phyloP scores from a whole-genome alignment of 495 filamentous ascomycete species.

The Copromyces sp. region DNA sequence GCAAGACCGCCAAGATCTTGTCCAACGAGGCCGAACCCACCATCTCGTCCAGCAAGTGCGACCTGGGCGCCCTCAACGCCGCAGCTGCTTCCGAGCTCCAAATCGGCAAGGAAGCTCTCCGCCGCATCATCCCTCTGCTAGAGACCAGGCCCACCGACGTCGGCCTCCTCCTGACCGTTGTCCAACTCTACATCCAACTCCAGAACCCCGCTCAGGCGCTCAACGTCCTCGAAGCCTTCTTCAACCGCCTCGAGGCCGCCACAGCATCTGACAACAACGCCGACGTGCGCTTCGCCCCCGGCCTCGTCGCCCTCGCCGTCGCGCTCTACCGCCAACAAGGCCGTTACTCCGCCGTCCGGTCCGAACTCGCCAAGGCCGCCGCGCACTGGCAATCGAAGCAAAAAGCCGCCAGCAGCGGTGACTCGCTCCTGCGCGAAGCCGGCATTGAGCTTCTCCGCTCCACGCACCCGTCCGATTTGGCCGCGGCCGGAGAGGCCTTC shows the following conservation, averaged over 20 bases:
- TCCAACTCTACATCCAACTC: slow-evolving; percentile 70
- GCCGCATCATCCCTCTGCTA: slow-evolving; percentile 60
- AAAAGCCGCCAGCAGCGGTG: slow-evolving; percentile 32
- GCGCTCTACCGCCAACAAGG: slow-evolving; percentile 71
- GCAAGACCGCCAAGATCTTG: slow-evolving; percentile 52
- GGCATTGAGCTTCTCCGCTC: slow-evolving; percentile 72
- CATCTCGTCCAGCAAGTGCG: slow-evolving; percentile 47
- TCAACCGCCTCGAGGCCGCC: slow-evolving; percentile 61
- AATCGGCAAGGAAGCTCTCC: slow-evolving; percentile 59
- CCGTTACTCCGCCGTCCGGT: slow-evolving; percentile 61
- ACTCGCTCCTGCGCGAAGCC: slow-evolving; percentile 64
- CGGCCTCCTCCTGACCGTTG: slow-evolving; percentile 70
- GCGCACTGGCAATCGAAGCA: slow-evolving; percentile 58
- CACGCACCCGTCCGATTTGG: slow-evolving; percentile 51
- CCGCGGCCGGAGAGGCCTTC: slow-evolving; percentile 66
- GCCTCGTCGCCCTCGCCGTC: slow-evolving; percentile 72
- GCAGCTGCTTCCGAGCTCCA: slow-evolving; percentile 60
- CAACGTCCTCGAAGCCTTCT: slow-evolving; percentile 60
- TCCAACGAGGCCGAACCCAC: slow-evolving; percentile 37
- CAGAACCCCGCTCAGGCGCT: slow-evolving; percentile 72
- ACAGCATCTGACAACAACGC: slow-evolving; percentile 43
- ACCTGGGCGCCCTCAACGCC: slow-evolving; percentile 67
- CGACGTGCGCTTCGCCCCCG: slow-evolving; percentile 73
- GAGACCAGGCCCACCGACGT: slow-evolving; percentile 71
- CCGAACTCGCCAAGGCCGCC: slow-evolving; percentile 69